These are phyloP conservation scores for Kluyveromyces aestuarii DNA, from an alignment of 805 yeast species.

Conservation along the genomic window DNA sequence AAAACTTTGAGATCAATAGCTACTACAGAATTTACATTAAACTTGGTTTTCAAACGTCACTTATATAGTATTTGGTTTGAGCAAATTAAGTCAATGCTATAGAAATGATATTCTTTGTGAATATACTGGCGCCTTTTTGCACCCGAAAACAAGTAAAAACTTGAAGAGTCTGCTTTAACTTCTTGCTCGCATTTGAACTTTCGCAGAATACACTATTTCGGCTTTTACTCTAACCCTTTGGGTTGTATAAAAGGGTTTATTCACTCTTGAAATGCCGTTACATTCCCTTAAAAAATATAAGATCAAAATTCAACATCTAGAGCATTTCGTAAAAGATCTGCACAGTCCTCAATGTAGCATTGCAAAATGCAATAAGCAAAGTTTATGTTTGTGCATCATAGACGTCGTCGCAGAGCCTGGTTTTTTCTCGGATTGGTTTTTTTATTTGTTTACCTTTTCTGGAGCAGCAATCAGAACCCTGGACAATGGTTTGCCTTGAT, in stretches of 20 bases:
- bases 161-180: background rate
- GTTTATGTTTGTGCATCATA: background rate
- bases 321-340: background rate
- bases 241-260: background rate
- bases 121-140: background rate
- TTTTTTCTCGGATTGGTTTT: background rate
- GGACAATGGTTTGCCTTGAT: background rate
- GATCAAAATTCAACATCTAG: background rate
- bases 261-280: background rate
- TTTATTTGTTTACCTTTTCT: background rate
- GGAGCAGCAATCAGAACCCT: too few species aligned
- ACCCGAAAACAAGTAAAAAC: background rate
- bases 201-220: background rate
- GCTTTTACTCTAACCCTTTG: background rate
- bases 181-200: background rate
- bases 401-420: background rate
- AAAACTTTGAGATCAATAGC: background rate
- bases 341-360: background rate
- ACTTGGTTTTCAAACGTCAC: background rate
- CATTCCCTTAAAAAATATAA: background rate
- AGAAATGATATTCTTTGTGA: background rate
- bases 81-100: background rate
- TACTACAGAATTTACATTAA: background rate
- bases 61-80: background rate
- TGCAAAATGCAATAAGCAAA: background rate